Base-by-base conservation (phyloP, 805 yeast species). In the Lipomyces yamadae region DNA sequence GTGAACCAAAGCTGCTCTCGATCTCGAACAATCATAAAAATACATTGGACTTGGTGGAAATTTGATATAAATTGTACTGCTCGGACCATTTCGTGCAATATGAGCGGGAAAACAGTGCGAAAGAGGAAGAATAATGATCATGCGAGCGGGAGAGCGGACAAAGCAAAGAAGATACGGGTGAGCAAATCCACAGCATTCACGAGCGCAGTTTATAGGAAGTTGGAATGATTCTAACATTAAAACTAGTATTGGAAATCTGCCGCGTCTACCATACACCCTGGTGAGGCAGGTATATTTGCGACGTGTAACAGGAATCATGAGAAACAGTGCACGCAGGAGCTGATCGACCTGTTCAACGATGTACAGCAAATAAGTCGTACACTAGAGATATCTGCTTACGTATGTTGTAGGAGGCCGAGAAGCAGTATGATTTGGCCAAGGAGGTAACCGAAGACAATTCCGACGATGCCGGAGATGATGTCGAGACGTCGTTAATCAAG, bases 261-360 rank as follows among this genome's bases (percentile, higher is more conserved):
- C 6, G 30, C 32, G 48, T 58, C 70, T 29, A 56, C 64, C 2
- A 68, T 68, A 30, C 71, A 64, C n/a, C 71, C 71, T 0, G 89
- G 89, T 52, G 90, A 95, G 63, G 80, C 88, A 50, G 99, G 99
- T 0, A 82, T 95, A 0, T 95, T 90, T 77, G 97, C 92, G 11
- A 90, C 98, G 0, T 94, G 98, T 77, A 85, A 86, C 60, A 83
- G 97, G 72, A 89, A 89, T 50, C 86, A 88, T 66, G 99, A 95
- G 76, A 83, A 83, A 62, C 86, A 84, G 62, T 91, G 96, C 67
- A 83, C 88, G n/a, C 86, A 86, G 69, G 98, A 92, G 76, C 78
- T 92, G 72, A 81, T 84, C 68, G 77, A 80, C 64, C 75, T 91
- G 8, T 82, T 92, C 54, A 78, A 80, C 60, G 91, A 88, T 64